Percentiles rank a stretch among this genome's conserved stretches.
Evolutionary conservation across 2,329 filamentous ascomycete species (phyloP).

Genomic region (Dactylellina drechsleri): DNA sequence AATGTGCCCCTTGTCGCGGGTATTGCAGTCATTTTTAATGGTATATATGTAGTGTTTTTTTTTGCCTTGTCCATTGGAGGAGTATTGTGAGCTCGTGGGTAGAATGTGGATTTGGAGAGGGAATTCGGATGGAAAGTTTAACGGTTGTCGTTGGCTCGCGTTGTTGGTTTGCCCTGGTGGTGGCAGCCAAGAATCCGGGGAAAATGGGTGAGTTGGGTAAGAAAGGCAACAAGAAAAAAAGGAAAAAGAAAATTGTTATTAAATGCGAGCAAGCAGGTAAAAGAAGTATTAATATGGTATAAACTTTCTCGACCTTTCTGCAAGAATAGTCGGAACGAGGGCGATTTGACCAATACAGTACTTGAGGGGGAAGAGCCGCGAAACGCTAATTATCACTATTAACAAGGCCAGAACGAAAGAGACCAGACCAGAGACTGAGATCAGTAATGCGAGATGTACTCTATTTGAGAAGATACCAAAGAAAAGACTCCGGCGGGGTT

Average conservation of each 20-base stretch:
- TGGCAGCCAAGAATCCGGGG: slow-evolving; percentile 52
- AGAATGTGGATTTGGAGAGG: slow-evolving; percentile 3
- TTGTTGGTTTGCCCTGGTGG: slow-evolving; percentile 46
- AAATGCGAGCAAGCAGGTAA: slow-evolving; percentile 11
- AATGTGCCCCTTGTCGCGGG: slow-evolving; percentile 68
- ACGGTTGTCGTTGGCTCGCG: slow-evolving; percentile 34
- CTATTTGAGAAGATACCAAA: slow-evolving; percentile 41
- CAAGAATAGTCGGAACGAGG: slow-evolving; percentile 1
- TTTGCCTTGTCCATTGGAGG: not conserved
- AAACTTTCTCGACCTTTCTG: slow-evolving; percentile 23
- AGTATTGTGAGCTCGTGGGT: not conserved
- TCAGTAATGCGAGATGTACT: slow-evolving; percentile 28
- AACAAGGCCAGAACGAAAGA: not conserved
- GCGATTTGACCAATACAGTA: slow-evolving; percentile 1
- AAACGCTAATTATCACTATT: slow-evolving; percentile 19
- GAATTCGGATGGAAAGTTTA: not conserved
- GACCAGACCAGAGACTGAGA: not conserved
- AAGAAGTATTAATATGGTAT: slow-evolving; percentile 11
- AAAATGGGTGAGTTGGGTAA: slow-evolving; percentile 20
- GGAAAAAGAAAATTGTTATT: slow-evolving; percentile 12
- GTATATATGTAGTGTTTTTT: no score
- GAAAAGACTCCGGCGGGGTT: slow-evolving; percentile 48
- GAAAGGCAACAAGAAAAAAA: slow-evolving; percentile 20
- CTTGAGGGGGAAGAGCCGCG: slow-evolving; percentile 24
- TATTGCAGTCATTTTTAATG: slow-evolving; percentile 40